These are phyloP conservation scores for Neurospora sp. DNA, from an alignment of 2,329 filamentous ascomycete species.

Conservation along the genomic window DNA sequence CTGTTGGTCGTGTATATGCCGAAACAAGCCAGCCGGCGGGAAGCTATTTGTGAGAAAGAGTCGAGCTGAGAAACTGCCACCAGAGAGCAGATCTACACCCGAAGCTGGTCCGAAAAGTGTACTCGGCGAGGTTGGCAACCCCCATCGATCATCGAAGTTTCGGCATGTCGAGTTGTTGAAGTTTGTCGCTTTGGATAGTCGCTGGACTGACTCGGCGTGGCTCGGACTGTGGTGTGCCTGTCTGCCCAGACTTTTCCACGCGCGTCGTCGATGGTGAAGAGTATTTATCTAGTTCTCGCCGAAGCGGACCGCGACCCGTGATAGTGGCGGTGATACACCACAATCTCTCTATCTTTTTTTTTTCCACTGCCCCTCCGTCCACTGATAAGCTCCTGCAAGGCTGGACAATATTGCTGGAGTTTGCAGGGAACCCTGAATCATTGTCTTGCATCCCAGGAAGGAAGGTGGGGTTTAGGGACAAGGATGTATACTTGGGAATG, in stretches of 20 bases:
- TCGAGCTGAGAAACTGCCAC: neutral
- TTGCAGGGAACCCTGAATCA: neutral
- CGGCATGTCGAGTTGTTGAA: neutral
- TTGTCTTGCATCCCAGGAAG: neutral
- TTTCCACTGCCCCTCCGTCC: neutral
- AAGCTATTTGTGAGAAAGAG: neutral
- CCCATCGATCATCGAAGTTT: neutral
- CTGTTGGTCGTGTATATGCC: neutral
- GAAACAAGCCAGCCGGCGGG: neutral
- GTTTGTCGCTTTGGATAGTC: neutral
- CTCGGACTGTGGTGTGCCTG: neutral
- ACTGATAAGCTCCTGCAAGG: neutral
- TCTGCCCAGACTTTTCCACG: neutral
- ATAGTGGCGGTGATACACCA: neutral
- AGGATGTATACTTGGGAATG: neutral
- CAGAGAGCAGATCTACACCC: neutral
- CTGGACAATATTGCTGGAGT: neutral
- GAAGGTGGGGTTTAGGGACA: neutral
- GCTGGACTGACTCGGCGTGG: neutral
- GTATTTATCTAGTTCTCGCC: neutral
- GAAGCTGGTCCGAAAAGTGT: neutral
- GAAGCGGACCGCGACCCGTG: neutral
- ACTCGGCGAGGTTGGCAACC: neutral
- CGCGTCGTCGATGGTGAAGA: neutral
- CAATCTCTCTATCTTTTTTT: neutral